A percentile compares a stretch with the other conserved stretches of the same genome.
Evolutionary conservation across 1,284 basidiomycete genomes (phyloP).

Genomic region (Moniliophthora roreri): DNA sequence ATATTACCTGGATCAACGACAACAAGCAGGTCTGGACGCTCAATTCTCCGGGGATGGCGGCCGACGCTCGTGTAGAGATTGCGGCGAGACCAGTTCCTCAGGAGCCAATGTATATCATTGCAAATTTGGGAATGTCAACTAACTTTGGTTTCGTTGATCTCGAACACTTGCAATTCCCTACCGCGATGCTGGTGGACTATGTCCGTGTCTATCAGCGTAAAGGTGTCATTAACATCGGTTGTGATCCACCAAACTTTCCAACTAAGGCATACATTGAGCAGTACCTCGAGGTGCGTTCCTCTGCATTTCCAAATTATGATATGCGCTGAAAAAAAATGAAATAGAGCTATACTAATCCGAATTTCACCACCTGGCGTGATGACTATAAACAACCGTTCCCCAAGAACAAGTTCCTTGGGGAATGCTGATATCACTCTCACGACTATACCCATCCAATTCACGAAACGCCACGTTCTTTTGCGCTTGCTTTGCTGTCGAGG

Average conservation of each 20-base stretch:
- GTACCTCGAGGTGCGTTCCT: slow-evolving; percentile 36
- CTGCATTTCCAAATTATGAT: neutral
- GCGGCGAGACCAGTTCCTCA: slow-evolving; percentile 74
- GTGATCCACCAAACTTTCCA: slow-evolving; percentile 79
- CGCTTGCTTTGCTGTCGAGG: no score
- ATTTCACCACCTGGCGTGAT: slow-evolving; percentile 57
- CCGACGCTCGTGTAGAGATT: slow-evolving; percentile 68
- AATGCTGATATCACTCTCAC: slow-evolving; percentile 40
- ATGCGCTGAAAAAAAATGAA: slow-evolving; percentile 34
- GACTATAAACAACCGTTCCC: slow-evolving; percentile 64
- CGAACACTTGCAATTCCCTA: slow-evolving; percentile 65
- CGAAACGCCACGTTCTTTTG: neutral
- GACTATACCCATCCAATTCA: neutral
- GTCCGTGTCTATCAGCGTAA: slow-evolving; percentile 81
- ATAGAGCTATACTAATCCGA: slow-evolving; percentile 51
- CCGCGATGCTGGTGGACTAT: slow-evolving; percentile 77
- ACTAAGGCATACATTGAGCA: slow-evolving; percentile 74
- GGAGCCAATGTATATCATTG: slow-evolving; percentile 85
- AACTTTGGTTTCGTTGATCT: slow-evolving; percentile 77
- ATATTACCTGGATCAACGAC: slow-evolving; percentile 79
- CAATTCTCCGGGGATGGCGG: slow-evolving; percentile 67
- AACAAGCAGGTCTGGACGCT: slow-evolving; percentile 75
- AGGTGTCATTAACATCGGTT: slow-evolving; percentile 72
- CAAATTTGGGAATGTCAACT: slow-evolving; percentile 80
- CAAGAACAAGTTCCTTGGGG: slow-evolving; percentile 51